phyloP scores from a whole-genome alignment of 371 early-diverging fungal species.

The Circinella minor region DNA sequence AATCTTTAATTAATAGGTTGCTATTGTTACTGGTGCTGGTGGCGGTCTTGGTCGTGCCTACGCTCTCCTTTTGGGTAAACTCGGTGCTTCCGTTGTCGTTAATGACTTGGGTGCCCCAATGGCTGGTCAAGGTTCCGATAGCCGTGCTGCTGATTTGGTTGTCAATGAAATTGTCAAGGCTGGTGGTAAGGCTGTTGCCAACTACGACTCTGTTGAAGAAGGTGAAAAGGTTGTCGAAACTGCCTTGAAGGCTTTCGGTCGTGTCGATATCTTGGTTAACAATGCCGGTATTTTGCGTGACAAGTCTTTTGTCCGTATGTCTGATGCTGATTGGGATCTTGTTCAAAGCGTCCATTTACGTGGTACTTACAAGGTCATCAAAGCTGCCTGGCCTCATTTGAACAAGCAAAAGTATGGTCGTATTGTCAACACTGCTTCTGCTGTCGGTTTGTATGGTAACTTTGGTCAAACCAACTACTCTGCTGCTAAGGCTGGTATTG shows the following conservation, averaged over 20 bases:
- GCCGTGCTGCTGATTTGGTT: slow-evolving; percentile 93
- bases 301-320: slow-evolving; percentile 94
- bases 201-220: slow-evolving; percentile 97
- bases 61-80: slow-evolving; percentile 82
- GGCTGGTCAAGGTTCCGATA: slow-evolving; percentile 64
- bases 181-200: slow-evolving; percentile 97
- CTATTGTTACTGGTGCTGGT: slow-evolving; percentile 93
- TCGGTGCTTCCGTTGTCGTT: slow-evolving; percentile 85
- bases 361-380: slow-evolving; percentile 94
- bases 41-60: slow-evolving; percentile 90
- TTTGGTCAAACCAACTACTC: slow-evolving; percentile 98
- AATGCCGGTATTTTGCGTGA: slow-evolving; percentile 98
- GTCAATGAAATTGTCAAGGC: slow-evolving; percentile 91
- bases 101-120: slow-evolving; percentile 85
- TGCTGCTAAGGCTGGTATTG: slow-evolving; percentile 93
- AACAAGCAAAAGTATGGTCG: slow-evolving; percentile 94
- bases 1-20: slow-evolving; percentile 55
- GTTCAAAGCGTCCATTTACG: slow-evolving; percentile 92
- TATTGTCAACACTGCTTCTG: slow-evolving; percentile 87
- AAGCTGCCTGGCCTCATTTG: slow-evolving; percentile 97
- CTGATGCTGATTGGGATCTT: slow-evolving; percentile 95
- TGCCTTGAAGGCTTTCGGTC: slow-evolving; percentile 93
- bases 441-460: slow-evolving; percentile 98
- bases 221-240: slow-evolving; percentile 97
- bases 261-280: slow-evolving; percentile 95